Evolutionary conservation across 768 basidiomycete genomes (phyloP), one percentile per base, ranked within the genome.

Genomic region (Naganishia vishniacii): DNA sequence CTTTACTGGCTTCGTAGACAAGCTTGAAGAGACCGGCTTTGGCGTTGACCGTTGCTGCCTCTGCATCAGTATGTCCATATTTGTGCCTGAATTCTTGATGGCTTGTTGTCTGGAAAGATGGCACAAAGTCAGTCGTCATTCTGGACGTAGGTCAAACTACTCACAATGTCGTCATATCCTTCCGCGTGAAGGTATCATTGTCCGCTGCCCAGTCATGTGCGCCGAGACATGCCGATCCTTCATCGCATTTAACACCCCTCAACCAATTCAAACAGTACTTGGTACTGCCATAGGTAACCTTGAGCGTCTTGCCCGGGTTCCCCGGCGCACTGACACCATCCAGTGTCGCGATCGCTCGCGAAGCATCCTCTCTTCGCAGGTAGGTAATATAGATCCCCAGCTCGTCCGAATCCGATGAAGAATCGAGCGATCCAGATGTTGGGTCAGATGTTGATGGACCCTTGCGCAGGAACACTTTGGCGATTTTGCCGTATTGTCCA

Each of bases 201-300:
- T 98, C 94, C 66, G 97, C 95, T 34, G 93, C 95, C 90, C 91
- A 95, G 76, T 98, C 95, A 74, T 99, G 95, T 46, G 93, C 80
- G 75, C 89, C 88, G 86, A 93, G 87, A 78, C 95, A 99, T 68
- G 84, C 49, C 70, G 53, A 49, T 18, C 88, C 87, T 71, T 91
- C 91, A 64, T 85, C 83, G 77, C 95, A 99, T 65, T 82, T 82
- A 37, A 84, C 82, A 20, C 89, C 86, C 44, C 93, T 88, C 66
- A 99, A 83, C 76, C 95, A 98, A 3, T 86, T 82, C 85, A 97
- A 92, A 79, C 95, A 99, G 72, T 99, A 99, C 77, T 95, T 90
- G 32, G 94, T 94, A 16, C 93, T 98, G 28, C 95, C 95, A 75
- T 90, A 87, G 73, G 90, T 93, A 18, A 92, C 94, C 66, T 90